Conservation (phyloP, 2,329 filamentous ascomycete genomes). For the Zymoseptoria passerinii region DNA sequence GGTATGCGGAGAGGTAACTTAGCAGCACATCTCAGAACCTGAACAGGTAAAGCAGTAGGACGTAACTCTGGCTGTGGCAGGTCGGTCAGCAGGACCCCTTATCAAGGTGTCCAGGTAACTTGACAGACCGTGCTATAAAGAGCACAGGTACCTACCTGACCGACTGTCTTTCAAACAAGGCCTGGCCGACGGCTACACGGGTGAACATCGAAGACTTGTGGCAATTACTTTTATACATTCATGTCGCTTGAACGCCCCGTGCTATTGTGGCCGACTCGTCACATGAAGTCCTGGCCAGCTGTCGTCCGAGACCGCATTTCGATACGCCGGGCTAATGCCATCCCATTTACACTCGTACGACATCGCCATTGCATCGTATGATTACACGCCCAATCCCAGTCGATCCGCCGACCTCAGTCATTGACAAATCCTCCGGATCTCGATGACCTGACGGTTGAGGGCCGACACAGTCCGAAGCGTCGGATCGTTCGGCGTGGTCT, state of each 20-base stretch:
- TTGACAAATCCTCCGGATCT: slow-evolving; percentile 14
- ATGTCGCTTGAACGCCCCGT: neutral
- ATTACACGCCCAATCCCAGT: neutral
- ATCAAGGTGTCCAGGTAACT: neutral
- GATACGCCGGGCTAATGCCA: neutral
- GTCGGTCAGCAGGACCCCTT: neutral
- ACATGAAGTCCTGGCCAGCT: neutral
- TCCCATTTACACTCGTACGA: neutral
- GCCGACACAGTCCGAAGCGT: slow-evolving; percentile 29
- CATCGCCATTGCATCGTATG: neutral
- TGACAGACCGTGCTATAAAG: neutral
- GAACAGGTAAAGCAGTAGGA: neutral
- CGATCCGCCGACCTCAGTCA: slow-evolving; percentile 13
- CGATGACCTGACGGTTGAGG: slow-evolving; percentile 24
- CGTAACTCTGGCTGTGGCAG: neutral
- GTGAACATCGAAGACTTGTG: neutral
- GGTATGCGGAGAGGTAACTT: neutral
- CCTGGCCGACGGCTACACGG: too few relatives aligned
- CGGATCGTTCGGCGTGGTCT: slow-evolving; percentile 43
- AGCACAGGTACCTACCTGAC: too few relatives aligned
- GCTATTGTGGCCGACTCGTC: neutral
- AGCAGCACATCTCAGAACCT: neutral
- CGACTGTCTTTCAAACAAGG: neutral
- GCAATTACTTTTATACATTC: neutral
- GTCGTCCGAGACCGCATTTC: too few relatives aligned